Percentiles rank a stretch among this genome's conserved stretches.
phyloP scores from a whole-genome alignment of 108 stramenopile species.

The Halocafeteria seosinensis region DNA sequence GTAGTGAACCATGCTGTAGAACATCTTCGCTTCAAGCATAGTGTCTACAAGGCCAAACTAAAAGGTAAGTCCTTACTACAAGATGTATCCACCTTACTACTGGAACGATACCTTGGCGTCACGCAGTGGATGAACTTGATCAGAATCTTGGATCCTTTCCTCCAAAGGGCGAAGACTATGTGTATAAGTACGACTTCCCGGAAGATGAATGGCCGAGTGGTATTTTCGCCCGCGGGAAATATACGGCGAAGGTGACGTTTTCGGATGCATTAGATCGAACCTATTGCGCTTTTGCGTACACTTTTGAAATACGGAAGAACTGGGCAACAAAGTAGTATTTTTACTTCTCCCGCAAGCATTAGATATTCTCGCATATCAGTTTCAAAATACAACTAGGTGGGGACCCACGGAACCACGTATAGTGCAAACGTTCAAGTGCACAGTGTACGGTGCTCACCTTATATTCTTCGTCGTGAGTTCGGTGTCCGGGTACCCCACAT shows the following conservation, averaged over 20 bases:
- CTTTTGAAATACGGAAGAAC: not conserved
- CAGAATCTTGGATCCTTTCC: not conserved
- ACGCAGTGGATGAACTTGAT: not conserved
- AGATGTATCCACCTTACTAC: too few relatives aligned
- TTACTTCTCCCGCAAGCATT: too few relatives aligned
- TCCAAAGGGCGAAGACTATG: not conserved
- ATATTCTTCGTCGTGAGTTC: too few relatives aligned
- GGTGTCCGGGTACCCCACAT: too few relatives aligned
- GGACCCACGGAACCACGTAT: too few relatives aligned
- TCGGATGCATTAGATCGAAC: not conserved
- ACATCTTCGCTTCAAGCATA: not conserved
- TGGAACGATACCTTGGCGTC: too few relatives aligned
- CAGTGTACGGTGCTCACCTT: too few relatives aligned
- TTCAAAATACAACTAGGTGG: too few relatives aligned
- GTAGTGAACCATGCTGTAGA: not conserved
- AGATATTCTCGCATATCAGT: too few relatives aligned
- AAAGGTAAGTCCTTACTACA: too few relatives aligned
- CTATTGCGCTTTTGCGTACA: not conserved
- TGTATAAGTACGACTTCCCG: not conserved
- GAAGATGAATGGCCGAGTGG: not conserved
- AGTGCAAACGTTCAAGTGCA: too few relatives aligned
- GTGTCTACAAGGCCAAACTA: not conserved
- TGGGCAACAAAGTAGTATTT: too few relatives aligned
- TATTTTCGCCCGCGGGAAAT: not conserved
- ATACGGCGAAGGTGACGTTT: not conserved